A percentile compares a stretch with the other conserved stretches of the same genome.
These are phyloP conservation scores for Phytophthora multivora DNA, from an alignment of 352 stramenopile species.

Conservation along the genomic window DNA sequence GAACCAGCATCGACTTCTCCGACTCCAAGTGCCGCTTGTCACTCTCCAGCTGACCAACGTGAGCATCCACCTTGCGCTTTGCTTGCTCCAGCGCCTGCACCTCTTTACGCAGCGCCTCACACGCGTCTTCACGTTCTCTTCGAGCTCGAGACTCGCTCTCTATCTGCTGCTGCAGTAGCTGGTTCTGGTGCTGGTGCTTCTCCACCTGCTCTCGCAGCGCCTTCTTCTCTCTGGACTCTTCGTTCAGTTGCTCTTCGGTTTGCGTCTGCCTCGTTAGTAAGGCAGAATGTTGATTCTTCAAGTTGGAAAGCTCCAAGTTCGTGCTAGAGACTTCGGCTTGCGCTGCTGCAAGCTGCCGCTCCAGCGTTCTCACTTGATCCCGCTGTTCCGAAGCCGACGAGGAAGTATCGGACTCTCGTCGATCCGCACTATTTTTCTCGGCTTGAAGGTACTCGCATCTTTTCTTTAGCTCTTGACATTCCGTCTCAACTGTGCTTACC, in stretches of 20 bases:
- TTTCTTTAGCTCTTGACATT: slow-evolving; percentile 11
- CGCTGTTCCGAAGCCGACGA: slow-evolving; percentile 3
- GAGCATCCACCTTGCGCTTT: slow-evolving; percentile 27
- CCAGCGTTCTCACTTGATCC: slow-evolving; percentile 21
- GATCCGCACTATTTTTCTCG: slow-evolving; percentile 14
- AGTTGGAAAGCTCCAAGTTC: slow-evolving; percentile 30
- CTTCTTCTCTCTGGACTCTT: slow-evolving; percentile 54
- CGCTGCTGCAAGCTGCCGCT: slow-evolving; percentile 15
- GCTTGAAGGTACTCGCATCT: slow-evolving; percentile 18
- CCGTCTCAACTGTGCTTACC: slow-evolving; percentile 10
- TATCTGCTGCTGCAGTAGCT: slow-evolving; percentile 25
- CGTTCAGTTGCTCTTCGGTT: slow-evolving; percentile 47
- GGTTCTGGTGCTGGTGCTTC: slow-evolving; percentile 19
- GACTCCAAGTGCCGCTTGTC: slow-evolving; percentile 45
- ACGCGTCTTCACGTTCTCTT: slow-evolving; percentile 29
- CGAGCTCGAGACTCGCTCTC: slow-evolving; percentile 17
- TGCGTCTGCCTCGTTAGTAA: slow-evolving; percentile 37
- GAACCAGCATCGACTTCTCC: slow-evolving; percentile 31
- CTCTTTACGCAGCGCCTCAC: slow-evolving; percentile 32
- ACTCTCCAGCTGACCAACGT: slow-evolving; percentile 36
- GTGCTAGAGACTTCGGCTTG: slow-evolving; percentile 22
- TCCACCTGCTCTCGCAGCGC: slow-evolving; percentile 38
- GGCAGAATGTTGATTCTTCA: slow-evolving; percentile 37
- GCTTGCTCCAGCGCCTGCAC: slow-evolving; percentile 27
- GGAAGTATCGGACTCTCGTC: neutral